Base-by-base conservation (phyloP, 257 asterid genomes). In the Nicotiana tabacum region DNA sequence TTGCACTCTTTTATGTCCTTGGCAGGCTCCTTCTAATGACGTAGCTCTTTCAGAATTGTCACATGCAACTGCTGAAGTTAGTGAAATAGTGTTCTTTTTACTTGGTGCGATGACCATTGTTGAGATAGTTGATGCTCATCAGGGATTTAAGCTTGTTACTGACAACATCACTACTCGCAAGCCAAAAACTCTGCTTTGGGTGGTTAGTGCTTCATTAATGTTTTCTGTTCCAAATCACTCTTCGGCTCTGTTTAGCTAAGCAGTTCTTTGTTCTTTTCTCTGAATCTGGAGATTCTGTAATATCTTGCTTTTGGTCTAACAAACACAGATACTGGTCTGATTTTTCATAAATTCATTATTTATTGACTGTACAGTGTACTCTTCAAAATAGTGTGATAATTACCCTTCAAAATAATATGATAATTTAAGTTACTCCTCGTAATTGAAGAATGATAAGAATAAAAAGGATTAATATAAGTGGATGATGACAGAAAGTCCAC, bases 101-200 rank as follows among this genome's bases (percentile, higher is more conserved):
- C 95, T 96, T 62, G 98, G 99, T 84, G 99, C 99, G 43, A 96
- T 96, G 98, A 94, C 99, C 74, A 93, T 94, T 69, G 99, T 96
- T 57, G 99, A 96, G 93, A 96, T 96, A 81, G 90, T 94, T 70
- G 99, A 96, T 87, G 95, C 99, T 81, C 99, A 96, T 90, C 99
- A 92, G 91, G 98, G 99, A 83, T 96, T 96, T 90, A 96, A 96
- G 92, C 87, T 96, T 82, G 94, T 96, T 82, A 94, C 98, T 0
- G 99, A 96, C 86, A 94, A 89, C 87, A 96, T 96, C 83, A 96
- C 98, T 81, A 94, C 99, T 77, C 98, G 99, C 84, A 93, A 91
- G 78, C 99, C 98, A 77, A 90, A 85, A 89, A 86, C 92, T 89
- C 97, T 96, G 61, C 99, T 96, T 82, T 96, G 99, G 99, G 98